Evolutionary conservation across 176 grass and related monocot species (phyloP).

Genomic region (Phyllostachys edulis): DNA sequence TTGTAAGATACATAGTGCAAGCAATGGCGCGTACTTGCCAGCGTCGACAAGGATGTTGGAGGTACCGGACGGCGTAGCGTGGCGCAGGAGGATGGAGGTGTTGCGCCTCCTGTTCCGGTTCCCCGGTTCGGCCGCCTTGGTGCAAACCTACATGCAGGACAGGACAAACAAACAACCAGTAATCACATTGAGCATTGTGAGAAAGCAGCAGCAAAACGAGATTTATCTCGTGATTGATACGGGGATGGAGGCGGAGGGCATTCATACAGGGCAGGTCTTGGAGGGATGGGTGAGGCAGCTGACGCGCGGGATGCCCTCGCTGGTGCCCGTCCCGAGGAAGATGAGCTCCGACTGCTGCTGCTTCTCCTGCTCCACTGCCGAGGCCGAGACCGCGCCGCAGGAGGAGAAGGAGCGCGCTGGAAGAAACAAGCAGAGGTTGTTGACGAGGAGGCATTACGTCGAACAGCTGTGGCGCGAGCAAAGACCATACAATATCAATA

Average conservation of each 20-base stretch:
- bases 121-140: constrained; percentile 57
- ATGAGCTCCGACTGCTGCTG: constrained; percentile 65
- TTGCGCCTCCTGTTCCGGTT: constrained; percentile 80
- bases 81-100: constrained; percentile 74
- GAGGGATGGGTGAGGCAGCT: constrained; percentile 82
- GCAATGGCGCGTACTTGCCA: constrained; percentile 63
- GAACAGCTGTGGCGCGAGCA: constrained; percentile 12
- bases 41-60: constrained; percentile 81
- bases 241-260: not conserved
- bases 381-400: not conserved
- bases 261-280: constrained; percentile 62
- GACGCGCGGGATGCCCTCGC: constrained; percentile 83
- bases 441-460: constrained; percentile 29
- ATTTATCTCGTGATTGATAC: not conserved
- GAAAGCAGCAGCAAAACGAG: not conserved
- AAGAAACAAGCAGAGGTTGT: not conserved
- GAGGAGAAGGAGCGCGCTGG: constrained; percentile 30
- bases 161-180: not conserved
- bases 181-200: not conserved
- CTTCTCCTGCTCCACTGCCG: not conserved
- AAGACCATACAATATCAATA: not conserved
- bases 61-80: constrained; percentile 52
- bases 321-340: constrained; percentile 94
- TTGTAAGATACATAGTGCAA: not conserved
- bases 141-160: constrained; percentile 60